These are phyloP conservation scores for Vickermania ingenoplastis DNA, from an alignment of 208 protist genomes.

Conservation along the genomic window DNA sequence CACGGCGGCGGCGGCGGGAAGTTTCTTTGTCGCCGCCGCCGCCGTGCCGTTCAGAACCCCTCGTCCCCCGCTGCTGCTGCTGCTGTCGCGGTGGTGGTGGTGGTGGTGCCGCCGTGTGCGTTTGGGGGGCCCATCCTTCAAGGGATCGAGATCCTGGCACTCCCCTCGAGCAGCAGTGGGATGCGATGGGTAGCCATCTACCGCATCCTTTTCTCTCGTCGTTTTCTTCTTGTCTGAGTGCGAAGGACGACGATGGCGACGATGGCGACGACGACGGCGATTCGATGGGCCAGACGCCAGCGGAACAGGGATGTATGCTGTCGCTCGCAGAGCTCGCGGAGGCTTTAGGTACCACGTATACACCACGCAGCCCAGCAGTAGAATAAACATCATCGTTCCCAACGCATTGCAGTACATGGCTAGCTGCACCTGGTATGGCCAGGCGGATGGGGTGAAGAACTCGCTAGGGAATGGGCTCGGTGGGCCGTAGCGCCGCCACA, in stretches of 20 bases:
- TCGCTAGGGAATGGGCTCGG: background rate
- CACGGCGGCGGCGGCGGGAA: no score
- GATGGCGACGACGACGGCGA: background rate
- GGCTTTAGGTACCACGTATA: conserved; percentile 6
- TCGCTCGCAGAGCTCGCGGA: conserved; percentile 12
- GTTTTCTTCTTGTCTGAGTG: no score
- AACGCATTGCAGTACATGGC: background rate
- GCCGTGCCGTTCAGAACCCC: no score
- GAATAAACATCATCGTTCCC: background rate
- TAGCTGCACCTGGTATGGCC: background rate
- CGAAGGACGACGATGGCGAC: background rate
- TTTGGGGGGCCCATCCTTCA: no score
- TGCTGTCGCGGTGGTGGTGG: no score
- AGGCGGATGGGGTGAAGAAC: background rate
- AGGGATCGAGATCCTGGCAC: no score
- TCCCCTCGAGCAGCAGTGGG: no score
- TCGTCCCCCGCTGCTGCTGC: no score
- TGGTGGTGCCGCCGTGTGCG: no score
- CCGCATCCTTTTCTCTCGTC: no score
- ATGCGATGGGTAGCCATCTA: no score
- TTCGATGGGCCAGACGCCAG: background rate
- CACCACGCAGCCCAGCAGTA: conserved; percentile 9
- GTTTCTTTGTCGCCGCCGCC: no score
- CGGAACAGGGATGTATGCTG: conserved; percentile 1
- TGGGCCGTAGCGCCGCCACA: background rate